Evolutionary conservation across 2,329 filamentous ascomycete genomes (phyloP).

Genomic region (Trichophaea hybrida): DNA sequence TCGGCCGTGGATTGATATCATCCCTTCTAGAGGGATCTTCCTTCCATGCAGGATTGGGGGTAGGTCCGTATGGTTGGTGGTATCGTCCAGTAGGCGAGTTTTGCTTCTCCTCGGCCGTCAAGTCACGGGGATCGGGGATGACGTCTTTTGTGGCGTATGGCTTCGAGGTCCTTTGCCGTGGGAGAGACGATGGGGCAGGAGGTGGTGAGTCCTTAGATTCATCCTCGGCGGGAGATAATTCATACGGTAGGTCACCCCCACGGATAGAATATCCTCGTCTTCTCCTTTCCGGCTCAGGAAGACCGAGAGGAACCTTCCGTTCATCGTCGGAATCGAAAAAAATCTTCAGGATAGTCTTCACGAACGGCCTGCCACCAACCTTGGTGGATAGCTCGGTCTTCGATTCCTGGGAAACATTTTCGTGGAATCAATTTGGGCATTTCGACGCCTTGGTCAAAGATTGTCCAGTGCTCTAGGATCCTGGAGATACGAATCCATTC

Average conservation of each 20-base stretch:
- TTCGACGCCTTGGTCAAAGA: slow-evolving; percentile 17
- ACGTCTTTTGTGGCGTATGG: background rate
- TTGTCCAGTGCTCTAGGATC: slow-evolving; percentile 20
- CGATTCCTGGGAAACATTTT: slow-evolving; percentile 18
- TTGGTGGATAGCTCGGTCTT: slow-evolving; percentile 12
- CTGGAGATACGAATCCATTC: slow-evolving; percentile 24
- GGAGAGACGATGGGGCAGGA: slow-evolving; percentile 3
- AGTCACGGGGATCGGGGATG: slow-evolving; percentile 3
- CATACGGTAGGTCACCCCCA: background rate
- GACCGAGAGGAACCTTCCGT: slow-evolving; percentile 1
- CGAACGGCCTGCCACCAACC: slow-evolving; percentile 13
- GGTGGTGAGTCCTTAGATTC: background rate
- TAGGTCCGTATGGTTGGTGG: background rate
- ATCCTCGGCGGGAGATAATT: background rate
- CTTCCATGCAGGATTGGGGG: background rate
- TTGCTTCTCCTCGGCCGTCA: slow-evolving; percentile 6
- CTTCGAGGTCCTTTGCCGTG: slow-evolving; percentile 1
- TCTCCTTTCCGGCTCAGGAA: slow-evolving; percentile 1
- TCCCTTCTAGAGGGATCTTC: slow-evolving; percentile 10
- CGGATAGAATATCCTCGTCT: background rate
- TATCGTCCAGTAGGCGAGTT: background rate
- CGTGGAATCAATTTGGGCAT: slow-evolving; percentile 20
- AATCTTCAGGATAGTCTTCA: slow-evolving; percentile 2
- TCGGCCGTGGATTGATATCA: slow-evolving; percentile 16
- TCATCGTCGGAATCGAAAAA: slow-evolving; percentile 14